These are phyloP conservation scores for Piper longum DNA, from an alignment of 164 flowering plant genomes.

Conservation along the genomic window DNA sequence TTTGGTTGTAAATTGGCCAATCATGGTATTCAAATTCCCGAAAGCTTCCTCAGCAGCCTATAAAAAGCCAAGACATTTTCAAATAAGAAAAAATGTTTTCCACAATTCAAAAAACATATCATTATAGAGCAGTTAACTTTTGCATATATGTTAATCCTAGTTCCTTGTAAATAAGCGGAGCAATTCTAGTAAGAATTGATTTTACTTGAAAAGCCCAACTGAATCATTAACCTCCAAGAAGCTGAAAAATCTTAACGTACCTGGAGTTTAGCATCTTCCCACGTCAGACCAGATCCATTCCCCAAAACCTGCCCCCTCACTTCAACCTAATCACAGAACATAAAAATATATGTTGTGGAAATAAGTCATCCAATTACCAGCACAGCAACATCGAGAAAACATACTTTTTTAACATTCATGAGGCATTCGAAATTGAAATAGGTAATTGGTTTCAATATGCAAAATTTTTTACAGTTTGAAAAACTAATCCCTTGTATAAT, in stretches of 20 bases:
- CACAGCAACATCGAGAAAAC: not conserved
- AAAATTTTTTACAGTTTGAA: too few species aligned
- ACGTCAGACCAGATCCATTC: conserved; percentile 60
- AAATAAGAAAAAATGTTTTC: not conserved
- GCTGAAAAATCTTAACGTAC: conserved; percentile 16
- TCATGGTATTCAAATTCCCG: conserved; percentile 33
- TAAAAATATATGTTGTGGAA: not conserved
- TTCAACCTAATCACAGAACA: conserved; percentile 43
- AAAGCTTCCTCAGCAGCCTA: conserved; percentile 91
- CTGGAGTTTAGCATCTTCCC: conserved; percentile 85
- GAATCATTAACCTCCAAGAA: not conserved
- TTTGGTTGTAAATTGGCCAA: conserved; percentile 34
- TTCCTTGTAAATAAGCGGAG: not conserved
- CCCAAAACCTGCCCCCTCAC: conserved; percentile 68
- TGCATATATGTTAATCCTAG: not conserved
- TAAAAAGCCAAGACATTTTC: not conserved
- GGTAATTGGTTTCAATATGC: too few species aligned
- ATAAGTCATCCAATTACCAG: not conserved
- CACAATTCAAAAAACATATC: not conserved
- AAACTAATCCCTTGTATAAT: not conserved
- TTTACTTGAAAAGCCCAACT: not conserved
- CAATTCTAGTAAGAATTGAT: not conserved
- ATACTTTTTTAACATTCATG: too few species aligned
- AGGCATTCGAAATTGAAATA: too few species aligned
- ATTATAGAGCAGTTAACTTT: not conserved